These are phyloP conservation scores for Neophaeococcomyces aloes DNA, from an alignment of 2,329 filamentous ascomycete species.

Conservation along the genomic window DNA sequence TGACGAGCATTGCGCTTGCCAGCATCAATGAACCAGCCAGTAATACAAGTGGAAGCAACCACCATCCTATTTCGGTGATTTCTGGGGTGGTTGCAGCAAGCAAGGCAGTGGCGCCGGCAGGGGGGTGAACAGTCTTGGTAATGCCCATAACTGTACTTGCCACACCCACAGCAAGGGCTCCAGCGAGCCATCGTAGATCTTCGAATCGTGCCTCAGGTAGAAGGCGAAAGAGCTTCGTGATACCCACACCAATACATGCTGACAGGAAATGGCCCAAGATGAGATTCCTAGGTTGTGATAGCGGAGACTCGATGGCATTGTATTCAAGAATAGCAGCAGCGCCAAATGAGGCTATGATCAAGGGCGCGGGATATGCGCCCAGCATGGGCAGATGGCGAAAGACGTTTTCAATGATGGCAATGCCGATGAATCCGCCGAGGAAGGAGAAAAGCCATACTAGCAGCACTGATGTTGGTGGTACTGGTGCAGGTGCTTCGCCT, in stretches of 20 bases:
- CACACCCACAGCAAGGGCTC: constrained; percentile 53
- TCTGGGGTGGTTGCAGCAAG: constrained; percentile 52
- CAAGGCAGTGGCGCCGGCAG: constrained; percentile 63
- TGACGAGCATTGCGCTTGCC: constrained; percentile 51
- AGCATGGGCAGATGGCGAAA: constrained; percentile 47
- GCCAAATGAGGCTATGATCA: constrained; percentile 62
- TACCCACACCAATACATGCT: constrained; percentile 48
- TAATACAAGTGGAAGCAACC: constrained; percentile 52
- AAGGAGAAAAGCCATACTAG: constrained; percentile 52
- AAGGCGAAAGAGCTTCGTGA: constrained; percentile 56
- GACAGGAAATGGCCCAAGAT: constrained; percentile 57
- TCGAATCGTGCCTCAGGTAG: constrained; percentile 31
- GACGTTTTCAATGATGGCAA: constrained; percentile 50
- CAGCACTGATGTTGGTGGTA: constrained; percentile 25
- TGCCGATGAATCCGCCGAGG: constrained; percentile 52
- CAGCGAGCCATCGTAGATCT: constrained; percentile 52
- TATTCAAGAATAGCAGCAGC: constrained; percentile 68
- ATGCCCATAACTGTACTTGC: constrained; percentile 56
- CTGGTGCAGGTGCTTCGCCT: constrained; percentile 5
- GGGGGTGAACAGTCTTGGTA: constrained; percentile 63
- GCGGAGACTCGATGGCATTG: constrained; percentile 58
- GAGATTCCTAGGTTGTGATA: constrained; percentile 62
- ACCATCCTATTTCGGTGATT: constrained; percentile 55
- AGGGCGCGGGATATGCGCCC: constrained; percentile 41
- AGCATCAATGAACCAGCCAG: constrained; percentile 54